Conservation (phyloP, 768 basidiomycete species). For the Coprinopsis strossmayeri region DNA sequence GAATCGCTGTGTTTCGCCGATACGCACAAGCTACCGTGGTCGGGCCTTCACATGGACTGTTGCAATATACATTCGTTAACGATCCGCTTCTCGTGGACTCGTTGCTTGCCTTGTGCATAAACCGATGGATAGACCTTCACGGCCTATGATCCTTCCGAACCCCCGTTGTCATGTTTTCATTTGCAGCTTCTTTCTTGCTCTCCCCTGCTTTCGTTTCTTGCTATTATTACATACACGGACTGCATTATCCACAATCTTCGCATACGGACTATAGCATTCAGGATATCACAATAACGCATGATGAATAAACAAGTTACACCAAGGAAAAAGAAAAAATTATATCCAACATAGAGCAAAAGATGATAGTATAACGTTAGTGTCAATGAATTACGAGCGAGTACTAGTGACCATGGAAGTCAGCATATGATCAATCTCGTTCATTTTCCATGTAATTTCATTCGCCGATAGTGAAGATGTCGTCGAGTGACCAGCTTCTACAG, state of each 20-base stretch:
- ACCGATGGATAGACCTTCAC: slow-evolving; percentile 66
- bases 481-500: slow-evolving; percentile 39
- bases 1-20: slow-evolving; percentile 55
- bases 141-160: slow-evolving; percentile 38
- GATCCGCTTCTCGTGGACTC: slow-evolving; percentile 56
- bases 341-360: slow-evolving; percentile 14
- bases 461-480: slow-evolving; percentile 61
- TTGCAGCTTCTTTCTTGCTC: slow-evolving; percentile 4
- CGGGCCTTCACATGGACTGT: slow-evolving; percentile 56
- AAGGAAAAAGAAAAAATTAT: slow-evolving; percentile 9
- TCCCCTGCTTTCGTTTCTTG: slow-evolving; percentile 4
- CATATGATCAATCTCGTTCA: slow-evolving; percentile 77
- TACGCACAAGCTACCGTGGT: slow-evolving; percentile 47
- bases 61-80: slow-evolving; percentile 60
- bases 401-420: slow-evolving; percentile 36
- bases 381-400: slow-evolving; percentile 15
- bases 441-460: slow-evolving; percentile 57
- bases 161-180: slow-evolving; percentile 11
- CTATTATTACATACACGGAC: slow-evolving; percentile 10
- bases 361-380: slow-evolving; percentile 15
- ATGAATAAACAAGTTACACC: neutral
- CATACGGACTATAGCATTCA: slow-evolving; percentile 5
- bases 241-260: slow-evolving; percentile 3
- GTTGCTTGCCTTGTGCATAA: slow-evolving; percentile 60
- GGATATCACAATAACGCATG: neutral